Percentiles rank a stretch among this genome's conserved stretches.
phyloP scores from a whole-genome alignment of 345 rosid genomes.

The Gossypium rotundifolium region DNA sequence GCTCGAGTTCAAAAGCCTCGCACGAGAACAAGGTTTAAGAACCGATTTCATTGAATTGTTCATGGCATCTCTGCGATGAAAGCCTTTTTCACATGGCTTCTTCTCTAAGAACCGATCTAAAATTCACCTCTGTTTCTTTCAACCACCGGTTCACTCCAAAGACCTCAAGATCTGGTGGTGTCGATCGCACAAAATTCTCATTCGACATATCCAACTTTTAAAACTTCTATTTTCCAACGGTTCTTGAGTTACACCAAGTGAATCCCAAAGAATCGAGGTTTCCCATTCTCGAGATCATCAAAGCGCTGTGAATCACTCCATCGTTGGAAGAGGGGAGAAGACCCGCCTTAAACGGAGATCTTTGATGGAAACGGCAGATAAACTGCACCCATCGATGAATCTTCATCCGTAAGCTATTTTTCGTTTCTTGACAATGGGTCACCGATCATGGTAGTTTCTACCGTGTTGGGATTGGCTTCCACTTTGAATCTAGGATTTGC shows the following conservation, averaged over 20 bases:
- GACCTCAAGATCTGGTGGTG: slow-evolving; percentile 35
- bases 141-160: not conserved
- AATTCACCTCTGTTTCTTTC: slow-evolving; percentile 2
- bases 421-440: slow-evolving; percentile 7
- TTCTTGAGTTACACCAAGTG: not conserved
- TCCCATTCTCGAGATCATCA: not conserved
- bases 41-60: slow-evolving; percentile 26
- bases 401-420: not conserved
- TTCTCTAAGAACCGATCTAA: not conserved
- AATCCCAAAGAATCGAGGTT: not conserved
- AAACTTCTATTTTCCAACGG: not conserved
- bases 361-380: slow-evolving; percentile 28
- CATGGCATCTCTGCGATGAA: not conserved
- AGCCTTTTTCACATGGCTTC: not conserved
- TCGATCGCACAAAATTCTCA: slow-evolving; percentile 31
- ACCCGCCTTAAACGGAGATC: slow-evolving; percentile 59
- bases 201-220: not conserved
- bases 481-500: slow-evolving; percentile 29
- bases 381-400: not conserved
- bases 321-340: slow-evolving; percentile 30
- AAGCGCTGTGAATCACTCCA: not conserved
- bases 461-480: not conserved
- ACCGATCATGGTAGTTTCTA: slow-evolving; percentile 2
- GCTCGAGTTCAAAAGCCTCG: slow-evolving; percentile 39
- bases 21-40: slow-evolving; percentile 28